These are phyloP conservation scores for Mrakia frigida DNA, from an alignment of 768 basidiomycete genomes.

Conservation along the genomic window DNA sequence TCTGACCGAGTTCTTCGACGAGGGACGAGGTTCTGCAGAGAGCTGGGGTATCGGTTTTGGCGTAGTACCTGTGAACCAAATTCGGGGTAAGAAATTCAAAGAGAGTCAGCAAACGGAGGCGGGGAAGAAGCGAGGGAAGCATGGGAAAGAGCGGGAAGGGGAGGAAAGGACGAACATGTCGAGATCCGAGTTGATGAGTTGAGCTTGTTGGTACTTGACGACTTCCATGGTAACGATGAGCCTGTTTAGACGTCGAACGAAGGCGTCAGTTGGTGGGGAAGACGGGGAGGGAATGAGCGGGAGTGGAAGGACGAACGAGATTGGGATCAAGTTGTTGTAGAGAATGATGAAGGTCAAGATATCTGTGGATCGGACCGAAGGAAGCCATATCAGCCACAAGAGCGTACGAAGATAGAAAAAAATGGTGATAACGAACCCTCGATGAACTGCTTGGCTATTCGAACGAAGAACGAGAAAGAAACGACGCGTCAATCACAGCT, in stretches of 20 bases:
- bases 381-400: constrained; percentile 24
- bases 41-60: constrained; percentile 89
- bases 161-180: constrained; percentile 59
- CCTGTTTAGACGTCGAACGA: constrained; percentile 34
- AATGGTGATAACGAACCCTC: constrained; percentile 56
- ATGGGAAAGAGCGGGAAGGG: too few relatives aligned
- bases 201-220: constrained; percentile 96
- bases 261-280: neutral
- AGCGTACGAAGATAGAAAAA: constrained; percentile 25
- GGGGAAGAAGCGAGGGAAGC: neutral
- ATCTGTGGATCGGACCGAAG: constrained; percentile 58
- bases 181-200: constrained; percentile 91
- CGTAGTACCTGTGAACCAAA: constrained; percentile 58
- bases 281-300: neutral
- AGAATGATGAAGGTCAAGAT: constrained; percentile 97
- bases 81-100: neutral
- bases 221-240: constrained; percentile 99
- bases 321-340: constrained; percentile 98
- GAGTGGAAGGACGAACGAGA: constrained; percentile 55
- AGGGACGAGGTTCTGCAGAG: constrained; percentile 96
- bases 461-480: neutral
- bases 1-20: constrained; percentile 97
- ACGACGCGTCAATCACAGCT: constrained; percentile 37
- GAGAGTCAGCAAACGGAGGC: too few relatives aligned
- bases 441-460: constrained; percentile 65